Percentiles rank a stretch among this genome's conserved stretches.
These are phyloP conservation scores for Podaxis rugospora DNA, from an alignment of 768 basidiomycete genomes.

Conservation along the genomic window DNA sequence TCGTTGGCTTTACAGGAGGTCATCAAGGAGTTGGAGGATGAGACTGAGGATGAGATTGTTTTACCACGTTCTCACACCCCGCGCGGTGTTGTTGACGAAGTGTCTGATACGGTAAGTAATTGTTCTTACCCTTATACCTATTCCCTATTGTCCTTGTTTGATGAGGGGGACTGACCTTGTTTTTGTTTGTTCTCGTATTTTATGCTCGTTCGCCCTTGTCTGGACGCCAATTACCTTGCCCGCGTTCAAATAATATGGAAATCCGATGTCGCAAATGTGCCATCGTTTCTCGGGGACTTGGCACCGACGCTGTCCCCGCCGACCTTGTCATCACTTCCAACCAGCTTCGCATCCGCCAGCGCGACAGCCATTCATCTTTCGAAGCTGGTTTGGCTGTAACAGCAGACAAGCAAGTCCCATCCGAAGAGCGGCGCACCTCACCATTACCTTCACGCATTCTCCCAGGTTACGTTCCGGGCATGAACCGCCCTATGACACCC, in stretches of 20 bases:
- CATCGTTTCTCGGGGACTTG: not conserved
- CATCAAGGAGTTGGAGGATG: conserved; percentile 76
- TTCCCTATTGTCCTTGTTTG: conserved; percentile 2
- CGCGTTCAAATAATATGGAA: not conserved
- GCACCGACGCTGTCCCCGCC: not conserved
- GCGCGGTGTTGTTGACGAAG: conserved; percentile 32
- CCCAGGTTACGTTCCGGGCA: conserved; percentile 86
- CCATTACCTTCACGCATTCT: conserved; percentile 60
- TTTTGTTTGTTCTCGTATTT: not conserved
- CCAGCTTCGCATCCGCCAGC: conserved; percentile 21
- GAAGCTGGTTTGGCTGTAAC: conserved; percentile 59
- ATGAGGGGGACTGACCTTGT: not conserved
- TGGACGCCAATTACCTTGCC: not conserved
- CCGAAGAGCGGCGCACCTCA: conserved; percentile 50
- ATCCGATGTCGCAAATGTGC: not conserved
- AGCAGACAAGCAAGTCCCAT: conserved; percentile 19
- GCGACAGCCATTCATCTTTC: conserved; percentile 32
- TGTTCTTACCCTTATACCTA: not conserved
- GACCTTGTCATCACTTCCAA: conserved; percentile 3
- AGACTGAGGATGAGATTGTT: conserved; percentile 71
- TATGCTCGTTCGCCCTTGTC: not conserved
- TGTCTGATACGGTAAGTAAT: conserved; percentile 26
- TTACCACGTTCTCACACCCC: conserved; percentile 59
- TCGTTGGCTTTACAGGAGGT: conserved; percentile 74
- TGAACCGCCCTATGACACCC: conserved; percentile 91